phyloP scores from a whole-genome alignment of 352 stramenopile species.

The Pythium volutum region DNA sequence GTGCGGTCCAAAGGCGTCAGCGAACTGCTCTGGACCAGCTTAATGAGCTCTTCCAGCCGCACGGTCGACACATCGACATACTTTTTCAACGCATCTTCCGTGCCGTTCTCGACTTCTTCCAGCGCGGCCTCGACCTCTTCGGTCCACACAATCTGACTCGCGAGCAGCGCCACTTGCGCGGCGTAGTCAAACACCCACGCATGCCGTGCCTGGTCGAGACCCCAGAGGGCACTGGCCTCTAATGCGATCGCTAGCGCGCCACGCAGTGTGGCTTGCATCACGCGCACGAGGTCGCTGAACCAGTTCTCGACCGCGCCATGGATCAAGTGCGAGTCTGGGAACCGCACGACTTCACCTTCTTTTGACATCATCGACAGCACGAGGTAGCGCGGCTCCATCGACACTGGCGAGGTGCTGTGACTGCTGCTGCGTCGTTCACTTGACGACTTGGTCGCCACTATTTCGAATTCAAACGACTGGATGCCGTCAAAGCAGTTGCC shows the following conservation, averaged over 20 bases:
- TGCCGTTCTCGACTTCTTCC: conserved; percentile 94
- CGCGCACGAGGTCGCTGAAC: conserved; percentile 93
- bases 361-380: conserved; percentile 94
- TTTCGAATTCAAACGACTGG: conserved; percentile 70
- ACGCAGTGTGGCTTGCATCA: conserved; percentile 91
- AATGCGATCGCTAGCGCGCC: conserved; percentile 88
- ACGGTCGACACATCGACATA: conserved; percentile 92
- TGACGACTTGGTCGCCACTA: background rate
- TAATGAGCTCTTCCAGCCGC: conserved; percentile 91
- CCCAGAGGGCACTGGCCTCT: conserved; percentile 92
- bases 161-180: conserved; percentile 77
- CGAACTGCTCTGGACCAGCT: conserved; percentile 87
- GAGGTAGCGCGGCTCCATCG: conserved; percentile 53
- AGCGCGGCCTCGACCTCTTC: conserved; percentile 89
- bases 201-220: conserved; percentile 71
- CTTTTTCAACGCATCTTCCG: conserved; percentile 94
- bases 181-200: conserved; percentile 92
- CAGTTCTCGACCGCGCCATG: conserved; percentile 91
- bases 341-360: conserved; percentile 90
- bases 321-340: conserved; percentile 72
- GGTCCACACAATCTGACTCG: conserved; percentile 93
- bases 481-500: conserved; percentile 92
- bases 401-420: background rate
- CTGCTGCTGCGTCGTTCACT: conserved; percentile 13
- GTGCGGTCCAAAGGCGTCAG: conserved; percentile 64